A percentile compares a stretch with the other conserved stretches of the same genome.
Evolutionary conservation across 768 basidiomycete genomes (phyloP).

Genomic region (Ramaria sp.): DNA sequence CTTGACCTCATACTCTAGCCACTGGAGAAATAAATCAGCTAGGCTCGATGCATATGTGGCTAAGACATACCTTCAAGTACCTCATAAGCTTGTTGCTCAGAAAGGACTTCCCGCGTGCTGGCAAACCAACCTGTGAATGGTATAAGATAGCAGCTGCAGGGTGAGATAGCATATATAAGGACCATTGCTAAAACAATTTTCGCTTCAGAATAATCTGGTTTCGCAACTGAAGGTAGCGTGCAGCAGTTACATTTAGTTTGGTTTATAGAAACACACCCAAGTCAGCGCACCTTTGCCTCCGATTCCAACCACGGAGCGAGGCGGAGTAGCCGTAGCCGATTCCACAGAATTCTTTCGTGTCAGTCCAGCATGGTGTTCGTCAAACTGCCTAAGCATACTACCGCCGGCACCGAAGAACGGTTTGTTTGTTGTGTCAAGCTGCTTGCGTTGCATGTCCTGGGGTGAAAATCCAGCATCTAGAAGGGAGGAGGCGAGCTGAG

Average conservation of each 20-base stretch:
- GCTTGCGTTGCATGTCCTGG: background rate
- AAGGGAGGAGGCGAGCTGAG: background rate
- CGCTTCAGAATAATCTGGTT: slow-evolving; percentile 96
- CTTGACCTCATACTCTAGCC: slow-evolving; percentile 97
- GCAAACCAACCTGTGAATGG: slow-evolving; percentile 70
- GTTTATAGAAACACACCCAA: background rate
- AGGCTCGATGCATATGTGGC: slow-evolving; percentile 1
- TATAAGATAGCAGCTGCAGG: background rate
- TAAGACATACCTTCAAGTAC: slow-evolving; percentile 68
- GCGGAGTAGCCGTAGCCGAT: slow-evolving; percentile 69
- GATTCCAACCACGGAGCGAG: slow-evolving; percentile 77
- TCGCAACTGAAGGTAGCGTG: slow-evolving; percentile 50
- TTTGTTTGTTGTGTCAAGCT: background rate
- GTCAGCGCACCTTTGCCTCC: slow-evolving; percentile 64
- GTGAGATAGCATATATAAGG: slow-evolving; percentile 10
- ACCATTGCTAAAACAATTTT: slow-evolving; percentile 99
- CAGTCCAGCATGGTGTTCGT: slow-evolving; percentile 43
- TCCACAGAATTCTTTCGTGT: slow-evolving; percentile 39
- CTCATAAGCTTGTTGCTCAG: slow-evolving; percentile 96
- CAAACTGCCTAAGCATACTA: slow-evolving; percentile 55
- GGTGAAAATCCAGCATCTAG: background rate
- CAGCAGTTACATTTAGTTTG: background rate
- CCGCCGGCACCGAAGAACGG: slow-evolving; percentile 8
- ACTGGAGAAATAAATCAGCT: slow-evolving; percentile 35
- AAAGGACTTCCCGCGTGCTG: slow-evolving; percentile 98